Evolutionary conservation across 208 protist species (phyloP).

Genomic region (Crithidia sp.): DNA sequence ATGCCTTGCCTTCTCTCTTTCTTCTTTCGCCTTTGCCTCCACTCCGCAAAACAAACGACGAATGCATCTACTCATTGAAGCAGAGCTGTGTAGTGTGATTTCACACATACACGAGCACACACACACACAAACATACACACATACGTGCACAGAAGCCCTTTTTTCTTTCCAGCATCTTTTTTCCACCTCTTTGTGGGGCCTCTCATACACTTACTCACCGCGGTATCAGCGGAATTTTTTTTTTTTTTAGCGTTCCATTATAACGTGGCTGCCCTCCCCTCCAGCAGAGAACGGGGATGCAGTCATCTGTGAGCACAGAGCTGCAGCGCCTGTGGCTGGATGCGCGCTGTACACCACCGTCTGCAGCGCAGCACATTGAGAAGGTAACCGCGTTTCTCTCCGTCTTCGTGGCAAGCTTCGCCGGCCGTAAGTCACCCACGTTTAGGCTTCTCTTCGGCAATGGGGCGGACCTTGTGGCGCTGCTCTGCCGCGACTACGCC

Average conservation of each 20-base stretch:
- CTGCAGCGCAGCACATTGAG: constrained; percentile 26
- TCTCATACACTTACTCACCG: too few species aligned
- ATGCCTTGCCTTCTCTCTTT: too few species aligned
- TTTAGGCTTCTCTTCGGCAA: constrained; percentile 50
- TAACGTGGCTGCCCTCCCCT: constrained; percentile 3
- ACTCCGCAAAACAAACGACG: too few species aligned
- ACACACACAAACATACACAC: not conserved
- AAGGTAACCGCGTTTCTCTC: constrained; percentile 51
- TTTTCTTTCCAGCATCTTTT: constrained; percentile 8
- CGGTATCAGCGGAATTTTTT: not conserved
- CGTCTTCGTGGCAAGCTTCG: constrained; percentile 36
- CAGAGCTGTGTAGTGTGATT: too few species aligned
- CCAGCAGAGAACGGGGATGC: constrained; percentile 3
- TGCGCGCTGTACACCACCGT: constrained; percentile 42
- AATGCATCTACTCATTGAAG: too few species aligned
- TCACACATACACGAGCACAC: too few species aligned
- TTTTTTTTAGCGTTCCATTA: constrained; percentile 13
- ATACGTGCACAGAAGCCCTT: not conserved
- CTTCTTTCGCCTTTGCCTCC: too few species aligned
- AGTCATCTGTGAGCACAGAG: constrained; percentile 15
- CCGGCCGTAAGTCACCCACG: constrained; percentile 31
- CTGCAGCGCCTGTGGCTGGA: constrained; percentile 62
- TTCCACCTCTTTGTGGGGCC: not conserved
- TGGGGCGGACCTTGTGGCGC: constrained; percentile 33
- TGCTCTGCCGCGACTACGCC: constrained; percentile 40